Evolutionary conservation across 768 basidiomycete species (phyloP), one percentile per base, ranked within the genome.

Genomic region (Nidularia sp.): DNA sequence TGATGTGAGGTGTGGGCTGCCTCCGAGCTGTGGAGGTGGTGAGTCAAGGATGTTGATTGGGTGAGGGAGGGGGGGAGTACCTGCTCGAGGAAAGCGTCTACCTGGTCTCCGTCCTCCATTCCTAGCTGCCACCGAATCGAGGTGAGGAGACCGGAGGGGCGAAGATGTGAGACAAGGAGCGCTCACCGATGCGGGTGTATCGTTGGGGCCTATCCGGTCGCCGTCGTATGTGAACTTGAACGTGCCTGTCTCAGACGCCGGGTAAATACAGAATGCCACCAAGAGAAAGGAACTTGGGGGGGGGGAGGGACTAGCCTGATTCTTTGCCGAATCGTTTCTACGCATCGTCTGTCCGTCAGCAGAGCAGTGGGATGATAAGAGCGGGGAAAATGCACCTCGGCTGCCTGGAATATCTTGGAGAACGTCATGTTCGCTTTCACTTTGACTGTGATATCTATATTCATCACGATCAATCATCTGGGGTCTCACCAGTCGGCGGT

Each of bases 401-500:
- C 81, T 12, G 83, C 85, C 13, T 81, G 75, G 52, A 88, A 86
- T 25, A 86, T 80, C 65, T 86, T 87, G 36, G 69, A 63, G 57
- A 88, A 85, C n/a, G 72, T 70, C 73, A 80, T 87, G 34, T 78
- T 80, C 1, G 74, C 54, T 54, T 83, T 86, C 8, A 86, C 85
- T 62, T 87, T 87, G 3, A 88, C 78, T 4, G 80, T 84, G 32
- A 85, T 81, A 6, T 75, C 86, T 88, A 60, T 22, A 32, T 29
- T 4, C 25, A 4, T 29, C 25, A 47, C 32, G 31, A 15, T 12
- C 34, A 33, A 36, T 50, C 48, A 51, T 33, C 25, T 29, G 25
- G 1, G 25, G 25, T 29, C 25, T 29, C 25, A 29, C 25, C 25
- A 29, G 25, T 4, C 25, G 25, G 25, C 25, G 25, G 25, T 29